Percentiles rank a stretch among this genome's conserved stretches.
Evolutionary conservation across 192 early-diverging fungal genomes (phyloP).

Genomic region (Powellomyces hirtus): DNA sequence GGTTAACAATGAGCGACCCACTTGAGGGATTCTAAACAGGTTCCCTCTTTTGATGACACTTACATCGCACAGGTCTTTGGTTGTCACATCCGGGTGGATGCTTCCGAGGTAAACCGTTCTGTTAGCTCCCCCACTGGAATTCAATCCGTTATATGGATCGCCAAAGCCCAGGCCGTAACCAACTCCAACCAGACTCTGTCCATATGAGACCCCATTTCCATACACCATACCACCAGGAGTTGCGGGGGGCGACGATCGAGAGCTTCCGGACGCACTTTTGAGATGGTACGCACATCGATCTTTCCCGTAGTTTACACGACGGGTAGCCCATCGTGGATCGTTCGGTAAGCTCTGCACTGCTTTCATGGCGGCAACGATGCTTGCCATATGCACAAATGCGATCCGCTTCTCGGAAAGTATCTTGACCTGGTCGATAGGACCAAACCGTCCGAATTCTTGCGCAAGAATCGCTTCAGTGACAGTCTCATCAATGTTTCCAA

Average conservation of each 20-base stretch:
- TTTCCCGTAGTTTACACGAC: slow-evolving; percentile 76
- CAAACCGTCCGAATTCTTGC: slow-evolving; percentile 67
- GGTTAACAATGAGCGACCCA: neutral
- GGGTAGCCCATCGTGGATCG: slow-evolving; percentile 53
- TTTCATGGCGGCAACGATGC: slow-evolving; percentile 67
- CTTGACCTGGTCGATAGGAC: slow-evolving; percentile 70
- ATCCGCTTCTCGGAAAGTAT: slow-evolving; percentile 72
- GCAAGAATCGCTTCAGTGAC: slow-evolving; percentile 49
- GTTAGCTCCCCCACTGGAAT: slow-evolving; percentile 37
- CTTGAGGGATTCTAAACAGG: neutral
- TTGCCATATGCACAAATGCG: slow-evolving; percentile 82
- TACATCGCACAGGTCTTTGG: slow-evolving; percentile 82
- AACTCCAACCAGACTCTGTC: slow-evolving; percentile 1
- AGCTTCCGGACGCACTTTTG: neutral
- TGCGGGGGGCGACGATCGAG: neutral
- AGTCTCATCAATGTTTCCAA: slow-evolving; percentile 70
- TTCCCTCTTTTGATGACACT: neutral
- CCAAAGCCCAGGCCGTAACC: slow-evolving; percentile 3
- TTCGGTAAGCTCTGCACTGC: slow-evolving; percentile 64
- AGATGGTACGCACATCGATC: slow-evolving; percentile 69
- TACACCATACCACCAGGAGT: slow-evolving; percentile 13
- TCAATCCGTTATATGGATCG: slow-evolving; percentile 22
- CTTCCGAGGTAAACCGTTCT: slow-evolving; percentile 83
- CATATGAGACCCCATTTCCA: neutral
- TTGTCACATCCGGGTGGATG: slow-evolving; percentile 72